These are phyloP conservation scores for Bruguiera hainesii DNA, from an alignment of 441 rosid genomes.

Conservation along the genomic window DNA sequence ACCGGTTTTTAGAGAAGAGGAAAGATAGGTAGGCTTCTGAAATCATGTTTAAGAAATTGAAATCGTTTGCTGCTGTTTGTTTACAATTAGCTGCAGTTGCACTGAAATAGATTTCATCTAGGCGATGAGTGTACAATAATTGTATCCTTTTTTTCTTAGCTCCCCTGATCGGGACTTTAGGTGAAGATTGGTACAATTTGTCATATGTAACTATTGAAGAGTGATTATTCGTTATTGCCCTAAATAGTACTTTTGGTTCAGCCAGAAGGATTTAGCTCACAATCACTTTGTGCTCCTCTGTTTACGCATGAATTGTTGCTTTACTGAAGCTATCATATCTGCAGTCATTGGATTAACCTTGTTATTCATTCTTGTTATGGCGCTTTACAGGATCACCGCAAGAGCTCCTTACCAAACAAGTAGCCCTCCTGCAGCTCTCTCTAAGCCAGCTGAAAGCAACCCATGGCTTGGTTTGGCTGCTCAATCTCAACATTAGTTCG, in stretches of 20 bases:
- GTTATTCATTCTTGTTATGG: constrained; percentile 7
- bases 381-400: constrained; percentile 50
- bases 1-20: constrained; percentile 80
- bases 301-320: not conserved
- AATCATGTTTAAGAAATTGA: not conserved
- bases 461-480: constrained; percentile 71
- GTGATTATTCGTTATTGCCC: too few species aligned
- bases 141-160: not conserved
- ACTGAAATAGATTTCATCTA: not conserved
- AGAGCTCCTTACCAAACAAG: constrained; percentile 56
- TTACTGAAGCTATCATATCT: not conserved
- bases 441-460: constrained; percentile 43
- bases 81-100: not conserved
- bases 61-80: constrained; percentile 2
- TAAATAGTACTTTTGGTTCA: not conserved
- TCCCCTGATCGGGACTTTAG: not conserved
- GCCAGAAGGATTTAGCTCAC: not conserved
- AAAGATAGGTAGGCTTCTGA: constrained; percentile 62
- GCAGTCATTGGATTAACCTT: not conserved
- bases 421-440: constrained; percentile 22
- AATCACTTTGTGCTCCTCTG: not conserved
- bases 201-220: too few species aligned
- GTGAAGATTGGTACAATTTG: too few species aligned
- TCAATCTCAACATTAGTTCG: constrained; percentile 27
- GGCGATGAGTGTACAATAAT: not conserved